These are phyloP conservation scores for Fusarium pilosicola DNA, from an alignment of 2,329 filamentous ascomycete species.

Conservation along the genomic window DNA sequence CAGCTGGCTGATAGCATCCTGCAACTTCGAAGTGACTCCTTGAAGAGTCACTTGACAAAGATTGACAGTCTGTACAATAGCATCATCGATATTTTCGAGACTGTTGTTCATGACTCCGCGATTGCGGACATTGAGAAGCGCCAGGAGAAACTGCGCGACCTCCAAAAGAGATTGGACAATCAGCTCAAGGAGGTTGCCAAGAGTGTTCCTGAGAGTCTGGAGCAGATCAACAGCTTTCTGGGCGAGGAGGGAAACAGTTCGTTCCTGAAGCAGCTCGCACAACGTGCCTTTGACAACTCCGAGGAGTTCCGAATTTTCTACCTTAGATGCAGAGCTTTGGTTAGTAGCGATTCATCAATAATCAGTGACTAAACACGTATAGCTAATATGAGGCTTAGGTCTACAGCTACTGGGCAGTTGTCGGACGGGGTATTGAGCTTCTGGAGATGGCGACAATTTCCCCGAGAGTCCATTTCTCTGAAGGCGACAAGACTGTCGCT, in stretches of 20 bases:
- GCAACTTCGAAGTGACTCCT: neutral
- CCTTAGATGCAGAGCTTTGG: neutral
- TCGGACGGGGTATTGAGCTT: neutral
- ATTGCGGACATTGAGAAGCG: neutral
- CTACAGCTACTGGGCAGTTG: neutral
- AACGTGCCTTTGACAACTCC: neutral
- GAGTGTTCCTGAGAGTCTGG: neutral
- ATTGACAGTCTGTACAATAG: neutral
- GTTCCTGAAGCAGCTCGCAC: neutral
- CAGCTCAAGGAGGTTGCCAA: neutral
- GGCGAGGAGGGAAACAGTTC: neutral
- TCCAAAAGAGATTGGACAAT: neutral
- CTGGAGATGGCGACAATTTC: neutral
- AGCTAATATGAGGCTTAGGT: fast-evolving
- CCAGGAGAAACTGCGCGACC: fast-evolving
- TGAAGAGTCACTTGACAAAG: neutral
- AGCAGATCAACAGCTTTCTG: fast-evolving
- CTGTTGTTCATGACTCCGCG: neutral
- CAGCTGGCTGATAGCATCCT: neutral
- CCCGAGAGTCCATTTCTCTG: neutral
- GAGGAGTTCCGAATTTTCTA: neutral
- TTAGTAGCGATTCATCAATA: fast-evolving
- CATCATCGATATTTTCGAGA: neutral
- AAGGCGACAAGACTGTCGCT: fast-evolving
- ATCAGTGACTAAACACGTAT: fast-evolving